phyloP scores from a whole-genome alignment of 345 rosid species.

The Arabidopsis arenosa region DNA sequence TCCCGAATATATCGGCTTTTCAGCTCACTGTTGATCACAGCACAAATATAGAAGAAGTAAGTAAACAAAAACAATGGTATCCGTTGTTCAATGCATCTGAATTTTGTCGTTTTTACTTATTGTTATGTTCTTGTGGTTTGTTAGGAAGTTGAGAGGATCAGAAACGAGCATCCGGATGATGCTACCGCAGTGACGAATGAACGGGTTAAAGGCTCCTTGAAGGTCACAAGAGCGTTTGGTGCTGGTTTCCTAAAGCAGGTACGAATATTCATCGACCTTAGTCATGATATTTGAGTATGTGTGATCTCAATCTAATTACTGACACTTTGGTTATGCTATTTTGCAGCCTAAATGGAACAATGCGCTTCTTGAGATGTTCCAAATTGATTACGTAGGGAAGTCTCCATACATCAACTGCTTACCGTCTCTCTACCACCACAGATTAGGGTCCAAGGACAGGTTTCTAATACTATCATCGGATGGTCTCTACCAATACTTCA shows the following conservation, averaged over 20 bases:
- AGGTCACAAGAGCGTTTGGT: constrained; percentile 96
- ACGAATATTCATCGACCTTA: constrained; percentile 3
- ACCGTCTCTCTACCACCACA: constrained; percentile 83
- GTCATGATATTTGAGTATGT: background rate
- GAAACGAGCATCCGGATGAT: constrained; percentile 85
- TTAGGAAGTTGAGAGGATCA: constrained; percentile 90
- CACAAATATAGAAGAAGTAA: constrained; percentile 81
- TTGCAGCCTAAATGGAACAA: constrained; percentile 90
- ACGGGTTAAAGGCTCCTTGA: constrained; percentile 91
- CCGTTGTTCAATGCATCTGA: background rate
- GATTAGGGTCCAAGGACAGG: constrained; percentile 71
- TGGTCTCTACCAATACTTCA: constrained; percentile 88
- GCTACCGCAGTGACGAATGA: constrained; percentile 67
- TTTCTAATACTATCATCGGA: constrained; percentile 84
- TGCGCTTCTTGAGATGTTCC: constrained; percentile 90
- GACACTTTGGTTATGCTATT: background rate
- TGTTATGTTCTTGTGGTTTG: constrained; percentile 28
- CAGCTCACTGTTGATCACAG: constrained; percentile 91
- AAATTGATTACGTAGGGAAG: constrained; percentile 78
- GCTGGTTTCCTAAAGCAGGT: constrained; percentile 97
- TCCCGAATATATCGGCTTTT: constrained; percentile 52
- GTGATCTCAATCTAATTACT: background rate
- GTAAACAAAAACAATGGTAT: background rate
- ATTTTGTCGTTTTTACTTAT: background rate
- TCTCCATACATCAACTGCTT: constrained; percentile 75